Base-by-base conservation (phyloP, 2,329 filamentous ascomycete species). In the Ophiostoma quercus region DNA sequence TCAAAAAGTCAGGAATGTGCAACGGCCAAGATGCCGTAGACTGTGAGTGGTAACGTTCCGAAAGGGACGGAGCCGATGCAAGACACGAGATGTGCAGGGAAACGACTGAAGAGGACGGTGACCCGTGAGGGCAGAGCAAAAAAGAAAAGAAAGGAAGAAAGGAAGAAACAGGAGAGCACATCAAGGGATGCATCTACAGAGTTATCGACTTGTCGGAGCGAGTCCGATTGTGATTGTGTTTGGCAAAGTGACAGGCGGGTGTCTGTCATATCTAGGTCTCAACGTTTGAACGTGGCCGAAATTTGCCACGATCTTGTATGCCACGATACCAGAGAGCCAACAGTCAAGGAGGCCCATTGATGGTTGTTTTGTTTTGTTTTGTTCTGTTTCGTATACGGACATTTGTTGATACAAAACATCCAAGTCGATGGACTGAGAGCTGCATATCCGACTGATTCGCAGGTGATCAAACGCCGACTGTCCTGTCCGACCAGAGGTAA, bases 11-110 rank as follows among this genome's bases (percentile, higher is more conserved):
- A 41, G 39, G 39, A 41, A 41, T 41, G 39, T 14, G n/a, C 51
- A 57, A 57, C 9, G n/a, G n/a, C 22, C 51, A 57, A 57, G n/a
- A 57, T 22, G n/a, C 51, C 51, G 51, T 57, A 57, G 11, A 57
- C 51, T 57, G 51, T 22, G 51, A 25, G 7, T 57, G 51, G 51
- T 14, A 57, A 57, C 51, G 25, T n/a, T 12, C 51, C 51, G n/a
- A 11, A 57, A 57, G 51, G n/a, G 22, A 25, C 51, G n/a, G 5
- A 25, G 51, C 51, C 51, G 51, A 57, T 57, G 51, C 51, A 25
- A 57, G 51, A 57, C 51, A 57, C 2, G 51, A 25, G 51, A 57
- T 57, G 22, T 22, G 51, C 51, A 57, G 51, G 51, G n/a, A 57
- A 57, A 57, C 51, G 8, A 12, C n/a, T 25, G 22, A 57, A 57